phyloP scores from a whole-genome alignment of 441 rosid genomes.

The Brassica balearica region DNA sequence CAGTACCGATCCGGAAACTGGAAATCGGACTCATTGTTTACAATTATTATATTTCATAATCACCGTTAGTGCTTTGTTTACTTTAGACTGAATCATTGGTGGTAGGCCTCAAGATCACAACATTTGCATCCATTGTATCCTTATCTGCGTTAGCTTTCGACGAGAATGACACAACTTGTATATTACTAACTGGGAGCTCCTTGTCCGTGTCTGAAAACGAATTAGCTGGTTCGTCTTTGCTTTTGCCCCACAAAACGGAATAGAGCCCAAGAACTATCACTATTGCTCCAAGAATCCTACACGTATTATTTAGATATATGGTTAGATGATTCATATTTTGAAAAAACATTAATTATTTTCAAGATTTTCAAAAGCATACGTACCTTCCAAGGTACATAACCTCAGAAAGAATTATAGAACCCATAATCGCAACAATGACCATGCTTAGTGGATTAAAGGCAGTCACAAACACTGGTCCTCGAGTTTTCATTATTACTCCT shows the following conservation, averaged over 20 bases:
- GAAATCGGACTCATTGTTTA: slow-evolving; percentile 33
- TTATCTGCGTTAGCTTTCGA: slow-evolving; percentile 26
- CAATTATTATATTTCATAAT: slow-evolving; percentile 15
- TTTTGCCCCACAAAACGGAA: slow-evolving; percentile 65
- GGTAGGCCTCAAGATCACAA: slow-evolving; percentile 29
- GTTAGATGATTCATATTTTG: background rate
- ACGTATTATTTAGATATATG: background rate
- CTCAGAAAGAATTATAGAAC: slow-evolving; percentile 59
- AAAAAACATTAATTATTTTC: background rate
- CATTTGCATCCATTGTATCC: slow-evolving; percentile 28
- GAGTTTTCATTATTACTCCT: slow-evolving; percentile 54
- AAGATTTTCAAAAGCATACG: background rate
- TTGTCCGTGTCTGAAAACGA: slow-evolving; percentile 33
- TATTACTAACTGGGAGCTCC: slow-evolving; percentile 41
- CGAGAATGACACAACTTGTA: slow-evolving; percentile 36
- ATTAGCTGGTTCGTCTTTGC: slow-evolving; percentile 46
- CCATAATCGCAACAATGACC: slow-evolving; percentile 58
- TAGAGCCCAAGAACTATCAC: slow-evolving; percentile 61
- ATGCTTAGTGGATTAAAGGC: slow-evolving; percentile 64
- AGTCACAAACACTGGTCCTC: slow-evolving; percentile 69
- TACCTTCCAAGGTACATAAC: slow-evolving; percentile 59
- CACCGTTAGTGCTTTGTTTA: slow-evolving; percentile 26
- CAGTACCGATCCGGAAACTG: slow-evolving; percentile 14
- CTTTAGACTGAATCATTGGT: slow-evolving; percentile 28
- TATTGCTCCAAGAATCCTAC: slow-evolving; percentile 58